These are phyloP conservation scores for Chaetomium sp. DNA, from an alignment of 2,329 filamentous ascomycete genomes.

Conservation along the genomic window DNA sequence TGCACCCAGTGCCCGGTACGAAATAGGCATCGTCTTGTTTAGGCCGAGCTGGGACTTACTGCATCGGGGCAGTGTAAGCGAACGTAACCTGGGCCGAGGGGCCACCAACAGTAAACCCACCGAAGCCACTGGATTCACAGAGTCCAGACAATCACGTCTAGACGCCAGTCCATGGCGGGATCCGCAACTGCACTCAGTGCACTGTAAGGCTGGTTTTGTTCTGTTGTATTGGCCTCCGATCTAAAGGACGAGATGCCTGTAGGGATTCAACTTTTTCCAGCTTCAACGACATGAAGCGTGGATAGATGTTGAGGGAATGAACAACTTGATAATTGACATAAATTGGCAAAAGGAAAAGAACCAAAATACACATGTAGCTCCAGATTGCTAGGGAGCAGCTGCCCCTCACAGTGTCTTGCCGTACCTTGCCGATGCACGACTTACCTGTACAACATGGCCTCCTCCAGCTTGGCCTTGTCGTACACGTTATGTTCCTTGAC, in stretches of 20 bases:
- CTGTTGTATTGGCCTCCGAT: neutral
- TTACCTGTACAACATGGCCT: neutral
- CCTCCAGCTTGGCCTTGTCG: neutral
- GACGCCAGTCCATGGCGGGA: neutral
- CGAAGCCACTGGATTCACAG: neutral
- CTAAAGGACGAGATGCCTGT: neutral
- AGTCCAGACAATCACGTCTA: neutral
- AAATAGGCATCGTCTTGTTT: neutral
- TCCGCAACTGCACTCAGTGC: neutral
- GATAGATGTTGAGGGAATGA: neutral
- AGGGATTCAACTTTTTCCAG: neutral
- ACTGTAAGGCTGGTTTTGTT: neutral
- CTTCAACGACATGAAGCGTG: neutral
- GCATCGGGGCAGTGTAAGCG: neutral
- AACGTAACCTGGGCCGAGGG: neutral
- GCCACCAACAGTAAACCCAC: neutral
- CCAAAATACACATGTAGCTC: neutral
- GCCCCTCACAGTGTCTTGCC: neutral
- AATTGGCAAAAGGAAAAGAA: neutral
- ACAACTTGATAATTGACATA: neutral
- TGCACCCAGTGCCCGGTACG: neutral
- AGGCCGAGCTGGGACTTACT: neutral
- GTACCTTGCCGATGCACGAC: neutral
- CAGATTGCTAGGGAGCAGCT: neutral
- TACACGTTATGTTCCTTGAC: neutral